phyloP scores from a whole-genome alignment of 768 basidiomycete genomes.

The Gloeophyllum trabeum region DNA sequence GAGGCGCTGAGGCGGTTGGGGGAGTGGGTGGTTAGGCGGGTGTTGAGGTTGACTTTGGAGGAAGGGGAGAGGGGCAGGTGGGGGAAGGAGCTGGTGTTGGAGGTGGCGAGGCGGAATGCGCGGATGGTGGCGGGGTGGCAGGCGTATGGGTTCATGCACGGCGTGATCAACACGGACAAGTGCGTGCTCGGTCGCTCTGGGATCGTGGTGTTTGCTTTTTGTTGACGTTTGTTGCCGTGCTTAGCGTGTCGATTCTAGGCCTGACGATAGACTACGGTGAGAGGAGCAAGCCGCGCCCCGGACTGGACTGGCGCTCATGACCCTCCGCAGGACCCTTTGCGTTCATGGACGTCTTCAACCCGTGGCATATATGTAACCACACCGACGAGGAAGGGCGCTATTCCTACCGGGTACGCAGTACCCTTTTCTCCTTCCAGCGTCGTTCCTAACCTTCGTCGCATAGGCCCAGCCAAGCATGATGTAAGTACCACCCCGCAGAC shows the following conservation, averaged over 20 bases:
- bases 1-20: constrained; percentile 68
- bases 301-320: too few relatives aligned
- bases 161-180: constrained; percentile 98
- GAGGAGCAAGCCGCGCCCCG: too few relatives aligned
- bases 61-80: constrained; percentile 32
- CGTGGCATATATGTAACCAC: constrained; percentile 85
- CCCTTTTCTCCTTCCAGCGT: constrained; percentile 4
- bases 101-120: constrained; percentile 78
- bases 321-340: constrained; percentile 83
- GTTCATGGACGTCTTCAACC: constrained; percentile 90
- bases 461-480: constrained; percentile 75
- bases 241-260: constrained; percentile 65
- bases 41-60: constrained; percentile 35
- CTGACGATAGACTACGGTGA: constrained; percentile 69
- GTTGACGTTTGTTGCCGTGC: background rate
- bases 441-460: background rate
- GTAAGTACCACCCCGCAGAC: constrained; percentile 24
- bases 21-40: constrained; percentile 58
- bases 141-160: constrained; percentile 89
- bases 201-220: background rate
- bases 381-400: constrained; percentile 72
- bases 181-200: constrained; percentile 18
- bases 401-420: constrained; percentile 42
- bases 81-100: constrained; percentile 63
- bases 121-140: constrained; percentile 95